Evolutionary conservation across 805 yeast genomes (phyloP).

Genomic region (Starmerella sp.): DNA sequence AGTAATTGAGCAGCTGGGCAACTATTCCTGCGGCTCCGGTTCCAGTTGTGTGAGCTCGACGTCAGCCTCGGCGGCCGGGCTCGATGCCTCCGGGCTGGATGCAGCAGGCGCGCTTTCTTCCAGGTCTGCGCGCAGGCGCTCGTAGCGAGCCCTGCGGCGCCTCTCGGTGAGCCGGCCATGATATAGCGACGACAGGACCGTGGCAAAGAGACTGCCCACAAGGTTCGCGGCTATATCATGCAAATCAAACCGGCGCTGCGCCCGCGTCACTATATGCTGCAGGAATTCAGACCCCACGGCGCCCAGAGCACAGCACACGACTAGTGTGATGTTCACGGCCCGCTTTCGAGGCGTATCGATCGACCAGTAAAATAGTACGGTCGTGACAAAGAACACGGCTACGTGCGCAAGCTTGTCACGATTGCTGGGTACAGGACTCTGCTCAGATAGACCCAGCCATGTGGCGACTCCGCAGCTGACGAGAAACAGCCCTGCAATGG

Average conservation of each 20-base stretch:
- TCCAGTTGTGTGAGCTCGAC: conserved; percentile 21
- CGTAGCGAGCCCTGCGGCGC: conserved; percentile 26
- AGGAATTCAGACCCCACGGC: conserved; percentile 33
- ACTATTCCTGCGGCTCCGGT: conserved; percentile 18
- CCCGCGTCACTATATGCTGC: conserved; percentile 26
- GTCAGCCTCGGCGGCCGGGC: conserved; percentile 14
- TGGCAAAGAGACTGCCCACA: conserved; percentile 28
- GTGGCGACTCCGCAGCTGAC: conserved; percentile 15
- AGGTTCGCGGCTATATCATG: conserved; percentile 32
- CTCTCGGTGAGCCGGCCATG: conserved; percentile 30
- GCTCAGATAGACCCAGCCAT: conserved; percentile 23
- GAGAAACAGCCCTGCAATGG: conserved; percentile 21
- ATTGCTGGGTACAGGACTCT: conserved; percentile 30
- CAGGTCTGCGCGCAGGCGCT: conserved; percentile 22
- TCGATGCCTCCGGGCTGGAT: neutral
- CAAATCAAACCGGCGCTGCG: conserved; percentile 30
- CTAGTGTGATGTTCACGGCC: conserved; percentile 28
- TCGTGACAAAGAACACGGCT: conserved; percentile 29
- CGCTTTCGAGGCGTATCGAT: conserved; percentile 32
- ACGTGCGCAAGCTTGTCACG: conserved; percentile 31
- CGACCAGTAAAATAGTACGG: conserved; percentile 35
- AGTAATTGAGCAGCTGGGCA: neutral
- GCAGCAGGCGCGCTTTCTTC: conserved; percentile 7
- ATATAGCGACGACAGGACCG: conserved; percentile 27
- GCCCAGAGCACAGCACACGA: conserved; percentile 29